Percentiles rank a stretch among this genome's conserved stretches.
Conservation (phyloP, 2,329 filamentous ascomycete species). For the Hypoxylon sp. region DNA sequence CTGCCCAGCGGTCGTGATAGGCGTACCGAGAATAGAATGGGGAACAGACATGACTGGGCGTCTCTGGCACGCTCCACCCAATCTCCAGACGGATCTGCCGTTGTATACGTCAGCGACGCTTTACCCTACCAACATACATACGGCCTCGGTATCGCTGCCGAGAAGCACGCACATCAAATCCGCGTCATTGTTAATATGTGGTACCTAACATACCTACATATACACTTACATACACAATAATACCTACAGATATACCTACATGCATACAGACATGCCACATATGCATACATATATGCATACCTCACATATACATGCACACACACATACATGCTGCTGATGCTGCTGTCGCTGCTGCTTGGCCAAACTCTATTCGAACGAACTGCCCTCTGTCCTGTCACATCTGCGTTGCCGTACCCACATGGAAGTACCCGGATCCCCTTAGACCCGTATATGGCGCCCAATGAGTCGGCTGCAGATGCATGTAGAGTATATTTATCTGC, state of each 20-base stretch:
- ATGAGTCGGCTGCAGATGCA: constrained; percentile 23
- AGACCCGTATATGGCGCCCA: constrained; percentile 28
- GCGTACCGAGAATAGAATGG: constrained; percentile 21
- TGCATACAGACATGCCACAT: constrained; percentile 7
- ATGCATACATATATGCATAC: constrained; percentile 12
- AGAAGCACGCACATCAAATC: constrained; percentile 33
- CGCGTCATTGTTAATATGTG: constrained; percentile 33
- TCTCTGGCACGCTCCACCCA: constrained; percentile 27
- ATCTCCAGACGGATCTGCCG: constrained; percentile 25
- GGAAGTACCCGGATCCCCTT: constrained; percentile 26
- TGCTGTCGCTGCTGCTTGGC: constrained; percentile 27
- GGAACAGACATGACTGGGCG: constrained; percentile 4
- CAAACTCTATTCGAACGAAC: constrained; percentile 45
- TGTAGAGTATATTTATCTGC: constrained; percentile 44
- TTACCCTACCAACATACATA: constrained; percentile 13
- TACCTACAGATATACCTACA: constrained; percentile 15
- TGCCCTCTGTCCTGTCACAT: constrained; percentile 4
- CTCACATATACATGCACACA: constrained; percentile 8
- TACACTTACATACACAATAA: neutral
- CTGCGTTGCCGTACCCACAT: constrained; percentile 31
- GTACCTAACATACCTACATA: constrained; percentile 8
- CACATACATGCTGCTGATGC: constrained; percentile 7
- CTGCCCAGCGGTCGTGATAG: constrained; percentile 27
- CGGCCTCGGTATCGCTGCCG: constrained; percentile 43
- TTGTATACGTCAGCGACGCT: constrained; percentile 20